Percentiles rank a stretch among this genome's conserved stretches.
phyloP scores from a whole-genome alignment of 345 rosid species.

The Conringia planisiliqua region DNA sequence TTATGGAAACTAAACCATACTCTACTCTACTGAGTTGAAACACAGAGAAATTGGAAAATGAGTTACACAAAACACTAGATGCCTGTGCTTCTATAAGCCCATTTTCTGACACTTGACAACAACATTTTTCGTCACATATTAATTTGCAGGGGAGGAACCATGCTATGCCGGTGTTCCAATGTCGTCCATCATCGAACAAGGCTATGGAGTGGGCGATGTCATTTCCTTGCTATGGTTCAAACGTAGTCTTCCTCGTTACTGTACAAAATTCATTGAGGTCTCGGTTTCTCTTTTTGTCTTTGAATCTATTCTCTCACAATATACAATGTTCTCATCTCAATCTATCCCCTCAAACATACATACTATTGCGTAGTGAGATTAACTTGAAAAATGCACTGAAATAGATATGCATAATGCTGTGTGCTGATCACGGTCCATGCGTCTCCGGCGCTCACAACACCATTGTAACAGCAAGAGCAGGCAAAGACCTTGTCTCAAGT shows the following conservation, averaged over 20 bases:
- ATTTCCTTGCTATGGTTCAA: slow-evolving; percentile 96
- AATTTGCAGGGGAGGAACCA: slow-evolving; percentile 83
- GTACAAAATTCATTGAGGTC: slow-evolving; percentile 93
- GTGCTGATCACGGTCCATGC: slow-evolving; percentile 99
- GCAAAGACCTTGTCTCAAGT: slow-evolving; percentile 98
- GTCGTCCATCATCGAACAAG: slow-evolving; percentile 93
- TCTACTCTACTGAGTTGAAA: background rate
- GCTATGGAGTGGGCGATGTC: slow-evolving; percentile 93
- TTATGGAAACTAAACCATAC: background rate
- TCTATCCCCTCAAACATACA: background rate
- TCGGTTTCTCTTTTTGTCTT: background rate
- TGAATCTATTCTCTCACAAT: background rate
- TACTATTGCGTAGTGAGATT: background rate
- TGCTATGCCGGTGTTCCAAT: slow-evolving; percentile 98
- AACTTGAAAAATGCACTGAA: slow-evolving; percentile 3
- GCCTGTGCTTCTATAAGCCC: background rate
- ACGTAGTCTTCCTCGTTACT: slow-evolving; percentile 96
- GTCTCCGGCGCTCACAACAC: slow-evolving; percentile 98
- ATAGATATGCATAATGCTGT: slow-evolving; percentile 96
- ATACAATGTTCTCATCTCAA: background rate
- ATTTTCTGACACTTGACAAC: background rate
- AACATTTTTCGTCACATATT: background rate
- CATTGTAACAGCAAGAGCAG: slow-evolving; percentile 97
- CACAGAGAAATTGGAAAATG: background rate
- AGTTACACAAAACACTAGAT: background rate